Evolutionary conservation across 2,329 filamentous ascomycete genomes (phyloP).

Genomic region (Neospermospora avenae): DNA sequence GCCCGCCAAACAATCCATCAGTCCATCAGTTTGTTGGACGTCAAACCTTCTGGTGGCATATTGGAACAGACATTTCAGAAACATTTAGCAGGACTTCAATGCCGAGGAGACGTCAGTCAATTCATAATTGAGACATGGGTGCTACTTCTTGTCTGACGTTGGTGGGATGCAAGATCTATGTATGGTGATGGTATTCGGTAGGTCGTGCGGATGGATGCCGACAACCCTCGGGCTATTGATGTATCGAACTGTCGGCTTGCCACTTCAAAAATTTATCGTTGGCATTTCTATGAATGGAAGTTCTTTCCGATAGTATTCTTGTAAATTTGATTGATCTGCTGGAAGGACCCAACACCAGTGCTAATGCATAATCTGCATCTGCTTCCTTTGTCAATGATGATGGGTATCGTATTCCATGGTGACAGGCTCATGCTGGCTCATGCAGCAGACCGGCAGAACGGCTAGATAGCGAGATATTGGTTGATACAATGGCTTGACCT

Average conservation of each 20-base stretch:
- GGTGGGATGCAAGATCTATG: not conserved
- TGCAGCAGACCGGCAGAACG: constrained; percentile 1
- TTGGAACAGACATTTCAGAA: too few relatives aligned
- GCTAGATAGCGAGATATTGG: not conserved
- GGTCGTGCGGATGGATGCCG: not conserved
- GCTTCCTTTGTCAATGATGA: not conserved
- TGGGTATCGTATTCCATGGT: not conserved
- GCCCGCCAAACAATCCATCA: not conserved
- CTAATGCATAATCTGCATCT: not conserved
- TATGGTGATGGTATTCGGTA: not conserved
- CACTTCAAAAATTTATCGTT: too few relatives aligned
- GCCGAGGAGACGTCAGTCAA: not conserved
- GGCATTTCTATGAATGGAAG: too few relatives aligned
- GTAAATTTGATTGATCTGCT: too few relatives aligned
- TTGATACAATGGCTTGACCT: not conserved
- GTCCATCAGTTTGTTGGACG: too few relatives aligned
- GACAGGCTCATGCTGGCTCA: not conserved
- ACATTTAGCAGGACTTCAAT: not conserved
- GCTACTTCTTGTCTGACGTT: not conserved
- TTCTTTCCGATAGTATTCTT: too few relatives aligned
- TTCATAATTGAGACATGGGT: too few relatives aligned
- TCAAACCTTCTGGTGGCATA: too few relatives aligned
- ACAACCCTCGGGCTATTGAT: not conserved
- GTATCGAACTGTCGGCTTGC: not conserved
- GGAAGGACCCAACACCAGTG: not conserved